These are phyloP conservation scores for Primulina eburnea DNA, from an alignment of 257 asterid species.

Conservation along the genomic window DNA sequence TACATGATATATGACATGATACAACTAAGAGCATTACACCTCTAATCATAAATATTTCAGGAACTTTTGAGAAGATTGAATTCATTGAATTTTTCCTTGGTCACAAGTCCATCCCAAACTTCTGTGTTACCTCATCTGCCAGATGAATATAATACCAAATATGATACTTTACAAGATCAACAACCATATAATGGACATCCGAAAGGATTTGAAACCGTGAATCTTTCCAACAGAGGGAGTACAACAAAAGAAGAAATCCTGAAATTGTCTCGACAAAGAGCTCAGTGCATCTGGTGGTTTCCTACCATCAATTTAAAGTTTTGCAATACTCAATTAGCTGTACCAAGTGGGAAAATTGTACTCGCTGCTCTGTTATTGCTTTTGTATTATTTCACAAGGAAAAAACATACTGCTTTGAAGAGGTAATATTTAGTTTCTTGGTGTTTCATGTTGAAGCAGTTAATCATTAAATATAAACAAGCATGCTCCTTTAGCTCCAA, in stretches of 20 bases:
- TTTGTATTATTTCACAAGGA: slow-evolving; percentile 36
- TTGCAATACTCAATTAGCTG: slow-evolving; percentile 39
- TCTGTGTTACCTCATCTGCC: slow-evolving; percentile 38
- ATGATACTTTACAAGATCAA: neutral
- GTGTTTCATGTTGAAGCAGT: neutral
- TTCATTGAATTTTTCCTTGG: slow-evolving; percentile 46
- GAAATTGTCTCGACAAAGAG: slow-evolving; percentile 48
- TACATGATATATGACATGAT: neutral
- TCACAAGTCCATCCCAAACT: slow-evolving; percentile 45
- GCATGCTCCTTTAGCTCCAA: neutral
- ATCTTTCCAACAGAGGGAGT: slow-evolving; percentile 25
- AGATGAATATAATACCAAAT: slow-evolving; percentile 21
- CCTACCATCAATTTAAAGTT: slow-evolving; percentile 58
- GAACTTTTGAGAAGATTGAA: slow-evolving; percentile 70
- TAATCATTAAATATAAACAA: neutral
- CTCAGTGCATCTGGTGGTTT: slow-evolving; percentile 62
- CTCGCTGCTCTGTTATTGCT: neutral
- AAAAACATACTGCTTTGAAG: slow-evolving; percentile 54
- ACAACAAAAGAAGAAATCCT: slow-evolving; percentile 50
- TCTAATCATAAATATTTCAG: slow-evolving; percentile 32
- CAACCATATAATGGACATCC: slow-evolving; percentile 30
- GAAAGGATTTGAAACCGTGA: slow-evolving; percentile 34
- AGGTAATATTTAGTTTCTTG: neutral
- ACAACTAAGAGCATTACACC: neutral
- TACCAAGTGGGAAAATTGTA: slow-evolving; percentile 36